These are phyloP conservation scores for Ogataea ganodermae DNA, from an alignment of 805 yeast genomes.

Conservation along the genomic window DNA sequence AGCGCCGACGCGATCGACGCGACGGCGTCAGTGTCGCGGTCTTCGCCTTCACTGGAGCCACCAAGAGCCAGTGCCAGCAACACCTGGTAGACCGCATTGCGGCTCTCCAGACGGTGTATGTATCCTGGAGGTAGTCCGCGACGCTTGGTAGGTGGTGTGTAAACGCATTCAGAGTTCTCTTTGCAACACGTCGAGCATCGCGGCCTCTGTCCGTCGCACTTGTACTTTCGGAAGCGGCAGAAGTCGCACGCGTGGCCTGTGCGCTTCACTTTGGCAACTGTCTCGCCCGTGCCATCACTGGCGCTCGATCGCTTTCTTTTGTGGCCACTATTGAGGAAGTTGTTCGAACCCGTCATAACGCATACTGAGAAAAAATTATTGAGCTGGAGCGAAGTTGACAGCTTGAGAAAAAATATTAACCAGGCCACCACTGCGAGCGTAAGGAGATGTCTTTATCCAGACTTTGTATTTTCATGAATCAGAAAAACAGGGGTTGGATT, in stretches of 20 bases:
- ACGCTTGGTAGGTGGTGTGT: constrained; percentile 4
- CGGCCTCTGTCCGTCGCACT: constrained; percentile 6
- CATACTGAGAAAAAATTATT: background rate
- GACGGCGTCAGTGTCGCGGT: background rate
- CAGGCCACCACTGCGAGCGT: background rate
- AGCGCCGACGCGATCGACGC: constrained; percentile 1
- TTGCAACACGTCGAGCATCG: constrained; percentile 6
- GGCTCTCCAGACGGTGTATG: constrained; percentile 7
- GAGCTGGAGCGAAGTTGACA: background rate
- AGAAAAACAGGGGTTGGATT: background rate
- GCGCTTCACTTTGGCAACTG: constrained; percentile 1
- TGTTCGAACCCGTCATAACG: constrained; percentile 3
- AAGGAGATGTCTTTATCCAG: constrained; percentile 1
- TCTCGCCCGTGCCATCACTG: background rate
- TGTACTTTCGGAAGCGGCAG: constrained; percentile 7
- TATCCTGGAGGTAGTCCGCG: constrained; percentile 7
- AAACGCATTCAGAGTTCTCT: constrained; percentile 1
- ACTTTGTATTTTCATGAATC: background rate
- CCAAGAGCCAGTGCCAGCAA: background rate
- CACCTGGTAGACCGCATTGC: constrained; percentile 3
- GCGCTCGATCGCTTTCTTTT: constrained; percentile 3
- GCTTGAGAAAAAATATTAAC: background rate
- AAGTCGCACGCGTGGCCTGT: constrained; percentile 8
- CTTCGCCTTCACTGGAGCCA: background rate
- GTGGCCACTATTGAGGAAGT: background rate